These are phyloP conservation scores for Candida albicans DNA, from an alignment of 1,139 yeast genomes.

Conservation along the genomic window DNA sequence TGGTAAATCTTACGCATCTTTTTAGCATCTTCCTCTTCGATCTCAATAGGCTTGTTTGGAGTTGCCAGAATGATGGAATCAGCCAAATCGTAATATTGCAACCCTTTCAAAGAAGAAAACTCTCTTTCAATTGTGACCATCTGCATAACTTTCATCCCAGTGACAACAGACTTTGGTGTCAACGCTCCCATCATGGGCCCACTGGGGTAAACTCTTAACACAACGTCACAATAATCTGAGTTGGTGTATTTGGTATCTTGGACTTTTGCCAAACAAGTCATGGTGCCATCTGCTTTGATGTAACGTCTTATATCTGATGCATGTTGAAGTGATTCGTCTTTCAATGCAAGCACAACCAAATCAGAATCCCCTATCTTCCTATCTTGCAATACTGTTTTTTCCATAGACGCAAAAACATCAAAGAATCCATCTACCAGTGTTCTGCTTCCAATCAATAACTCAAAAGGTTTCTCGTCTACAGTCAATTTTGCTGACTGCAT, in stretches of 20 bases:
- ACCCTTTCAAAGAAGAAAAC: constrained; percentile 76
- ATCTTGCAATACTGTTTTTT: constrained; percentile 50
- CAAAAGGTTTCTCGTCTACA: constrained; percentile 63
- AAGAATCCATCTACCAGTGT: constrained; percentile 83
- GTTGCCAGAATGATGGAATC: constrained; percentile 63
- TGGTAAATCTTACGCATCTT: constrained; percentile 47
- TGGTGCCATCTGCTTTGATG: constrained; percentile 28
- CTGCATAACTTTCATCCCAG: constrained; percentile 74
- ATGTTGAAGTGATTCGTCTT: constrained; percentile 25
- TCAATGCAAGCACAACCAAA: constrained; percentile 63
- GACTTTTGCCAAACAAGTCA: constrained; percentile 75
- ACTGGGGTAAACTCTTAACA: constrained; percentile 61
- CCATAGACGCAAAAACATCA: constrained; percentile 81
- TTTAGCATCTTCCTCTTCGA: constrained; percentile 37
- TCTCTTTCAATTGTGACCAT: constrained; percentile 95
- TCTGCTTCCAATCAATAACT: constrained; percentile 71
- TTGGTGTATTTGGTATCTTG: constrained; percentile 66
- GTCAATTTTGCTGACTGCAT: constrained; percentile 72
- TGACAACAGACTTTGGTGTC: constrained; percentile 61
- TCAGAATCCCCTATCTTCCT: constrained; percentile 72
- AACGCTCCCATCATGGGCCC: constrained; percentile 54
- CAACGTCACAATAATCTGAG: constrained; percentile 68
- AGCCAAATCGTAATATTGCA: constrained; percentile 75
- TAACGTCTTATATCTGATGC: constrained; percentile 19
- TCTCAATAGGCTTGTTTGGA: constrained; percentile 47